Percentiles rank a stretch among this genome's conserved stretches.
These are phyloP conservation scores for Rhinocladiella similis DNA, from an alignment of 2,329 filamentous ascomycete genomes.

Conservation along the genomic window DNA sequence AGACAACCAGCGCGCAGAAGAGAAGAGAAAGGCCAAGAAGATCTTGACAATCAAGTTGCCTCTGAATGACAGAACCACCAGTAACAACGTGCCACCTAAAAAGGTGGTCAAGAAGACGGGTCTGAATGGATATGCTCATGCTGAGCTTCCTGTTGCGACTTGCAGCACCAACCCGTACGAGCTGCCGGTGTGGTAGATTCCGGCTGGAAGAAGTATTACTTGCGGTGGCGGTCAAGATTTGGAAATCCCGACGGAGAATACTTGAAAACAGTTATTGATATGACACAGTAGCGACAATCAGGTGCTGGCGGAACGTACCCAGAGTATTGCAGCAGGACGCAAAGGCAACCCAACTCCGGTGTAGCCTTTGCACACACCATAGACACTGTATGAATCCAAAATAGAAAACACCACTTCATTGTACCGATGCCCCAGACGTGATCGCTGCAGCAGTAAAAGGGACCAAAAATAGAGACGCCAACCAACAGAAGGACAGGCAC, in stretches of 20 bases:
- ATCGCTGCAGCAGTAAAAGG: neutral
- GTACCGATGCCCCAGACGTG: neutral
- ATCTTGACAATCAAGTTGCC: slow-evolving; percentile 29
- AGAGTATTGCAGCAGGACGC: too few species aligned
- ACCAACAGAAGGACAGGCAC: too few species aligned
- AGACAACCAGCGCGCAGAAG: slow-evolving; percentile 10
- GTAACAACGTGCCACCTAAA: slow-evolving; percentile 7
- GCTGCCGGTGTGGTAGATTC: neutral
- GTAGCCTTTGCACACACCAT: too few species aligned
- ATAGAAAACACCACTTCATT: neutral
- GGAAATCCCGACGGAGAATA: too few species aligned
- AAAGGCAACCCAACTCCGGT: too few species aligned
- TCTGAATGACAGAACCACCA: slow-evolving; percentile 1
- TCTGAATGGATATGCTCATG: slow-evolving; percentile 21
- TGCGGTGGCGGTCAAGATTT: neutral
- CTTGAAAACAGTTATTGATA: too few species aligned
- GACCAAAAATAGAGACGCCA: neutral
- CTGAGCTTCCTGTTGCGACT: slow-evolving; percentile 12
- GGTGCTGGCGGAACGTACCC: too few species aligned
- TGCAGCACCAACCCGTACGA: neutral
- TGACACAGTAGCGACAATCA: too few species aligned
- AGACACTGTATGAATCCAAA: too few species aligned
- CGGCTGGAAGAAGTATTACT: neutral
- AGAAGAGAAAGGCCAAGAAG: slow-evolving; percentile 16
- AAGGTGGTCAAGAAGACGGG: slow-evolving; percentile 23